Percentiles rank a stretch among this genome's conserved stretches.
These are phyloP conservation scores for Solanum chilense DNA, from an alignment of 257 asterid genomes.

Conservation along the genomic window DNA sequence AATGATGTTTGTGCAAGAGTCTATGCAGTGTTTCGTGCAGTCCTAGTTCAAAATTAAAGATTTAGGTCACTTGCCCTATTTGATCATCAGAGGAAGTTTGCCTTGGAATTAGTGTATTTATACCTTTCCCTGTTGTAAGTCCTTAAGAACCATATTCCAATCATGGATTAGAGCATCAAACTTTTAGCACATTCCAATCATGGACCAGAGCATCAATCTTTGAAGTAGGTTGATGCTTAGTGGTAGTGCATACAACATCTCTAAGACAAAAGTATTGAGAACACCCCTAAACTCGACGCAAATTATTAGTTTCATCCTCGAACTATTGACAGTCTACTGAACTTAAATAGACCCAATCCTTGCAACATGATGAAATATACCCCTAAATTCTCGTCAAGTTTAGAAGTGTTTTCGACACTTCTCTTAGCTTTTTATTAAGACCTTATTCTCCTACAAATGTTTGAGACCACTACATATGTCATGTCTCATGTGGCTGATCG, in stretches of 20 bases:
- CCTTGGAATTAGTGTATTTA: not conserved
- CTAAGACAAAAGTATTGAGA: not conserved
- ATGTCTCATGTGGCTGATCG: no score
- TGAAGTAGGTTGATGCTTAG: not conserved
- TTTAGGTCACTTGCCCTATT: not conserved
- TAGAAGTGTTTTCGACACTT: no score
- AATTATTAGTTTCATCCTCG: no score
- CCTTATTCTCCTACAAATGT: no score
- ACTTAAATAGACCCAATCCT: no score
- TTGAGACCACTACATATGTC: no score
- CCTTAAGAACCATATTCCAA: not conserved
- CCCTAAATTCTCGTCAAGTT: no score
- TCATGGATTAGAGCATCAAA: not conserved
- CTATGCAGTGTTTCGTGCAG: not conserved
- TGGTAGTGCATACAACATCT: not conserved
- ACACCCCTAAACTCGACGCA: no score
- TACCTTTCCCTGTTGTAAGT: not conserved
- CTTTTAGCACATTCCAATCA: not conserved
- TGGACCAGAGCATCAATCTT: no score
- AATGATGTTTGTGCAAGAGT: not conserved
- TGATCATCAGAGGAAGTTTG: not conserved
- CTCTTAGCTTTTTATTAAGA: no score
- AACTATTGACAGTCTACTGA: no score
- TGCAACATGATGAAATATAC: no score
- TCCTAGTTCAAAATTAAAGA: not conserved